Percentiles rank a stretch among this genome's conserved stretches.
phyloP scores from a whole-genome alignment of 345 rosid species.

The Brassica carinata region DNA sequence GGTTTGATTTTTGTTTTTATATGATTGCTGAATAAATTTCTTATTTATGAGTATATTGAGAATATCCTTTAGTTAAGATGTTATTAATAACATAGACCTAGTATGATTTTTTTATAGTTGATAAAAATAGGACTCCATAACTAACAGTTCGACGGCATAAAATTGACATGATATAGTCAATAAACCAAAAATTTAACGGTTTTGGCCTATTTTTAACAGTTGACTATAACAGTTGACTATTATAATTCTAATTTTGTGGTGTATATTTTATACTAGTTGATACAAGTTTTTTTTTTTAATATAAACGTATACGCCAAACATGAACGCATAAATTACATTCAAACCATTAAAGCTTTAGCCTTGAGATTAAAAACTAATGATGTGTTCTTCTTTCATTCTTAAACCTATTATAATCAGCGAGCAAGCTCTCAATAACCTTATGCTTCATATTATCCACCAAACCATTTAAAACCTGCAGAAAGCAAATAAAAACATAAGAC shows the following conservation, averaged over 20 bases:
- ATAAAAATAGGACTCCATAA: no score
- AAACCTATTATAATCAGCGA: constrained; percentile 76
- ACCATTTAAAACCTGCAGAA: constrained; percentile 57
- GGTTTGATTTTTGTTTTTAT: no score
- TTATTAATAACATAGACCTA: no score
- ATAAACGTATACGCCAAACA: neutral
- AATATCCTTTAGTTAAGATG: no score
- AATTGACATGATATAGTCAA: no score
- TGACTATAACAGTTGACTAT: no score
- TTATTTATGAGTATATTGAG: no score
- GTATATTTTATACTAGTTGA: constrained; percentile 31
- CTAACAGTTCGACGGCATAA: no score
- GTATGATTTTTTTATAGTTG: no score
- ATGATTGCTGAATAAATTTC: no score
- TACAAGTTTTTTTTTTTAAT: neutral
- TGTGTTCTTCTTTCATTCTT: constrained; percentile 46
- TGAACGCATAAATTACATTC: neutral
- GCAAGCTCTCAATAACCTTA: constrained; percentile 74
- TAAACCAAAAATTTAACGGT: no score
- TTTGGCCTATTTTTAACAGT: no score
- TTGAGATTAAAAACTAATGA: neutral
- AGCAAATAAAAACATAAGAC: neutral
- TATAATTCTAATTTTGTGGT: neutral
- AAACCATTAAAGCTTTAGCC: neutral
- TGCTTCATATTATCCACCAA: constrained; percentile 80